Base-by-base conservation (phyloP, 140 eudicot genomes). In the Cichorium intybus region DNA sequence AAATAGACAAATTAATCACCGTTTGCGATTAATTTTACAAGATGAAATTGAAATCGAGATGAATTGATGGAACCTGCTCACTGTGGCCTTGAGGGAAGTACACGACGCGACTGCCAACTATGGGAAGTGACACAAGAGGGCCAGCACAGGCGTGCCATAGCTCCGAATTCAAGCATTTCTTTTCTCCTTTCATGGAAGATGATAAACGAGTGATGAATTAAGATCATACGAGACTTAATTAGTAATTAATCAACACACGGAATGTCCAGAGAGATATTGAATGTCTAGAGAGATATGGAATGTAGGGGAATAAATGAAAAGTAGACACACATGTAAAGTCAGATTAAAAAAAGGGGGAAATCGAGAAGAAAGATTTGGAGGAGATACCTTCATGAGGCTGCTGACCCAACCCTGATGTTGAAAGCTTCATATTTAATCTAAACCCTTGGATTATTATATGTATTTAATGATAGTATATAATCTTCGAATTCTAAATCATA, bases 61-160 rank as follows among this genome's bases (percentile, higher is more conserved):
- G 7, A 49, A 16, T 9, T 16, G 35, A 8, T 56, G 27, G 15
- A 43, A 93, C 99, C 99, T 93, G 99, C 81, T 93, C 99, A 64
- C 99, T 93, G 26, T 93, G 99, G 65, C 99, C 99, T 84, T 93
- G 99, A 48, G 99, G 99, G 68, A 93, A 89, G 94, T 93, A 93
- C 72, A 88, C 95, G 37, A 88, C 99, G 10, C 97, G 93, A 48
- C 94, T 88, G 56, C 99, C 90, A 1, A 87, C 81, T 0, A 79
- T 81, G 10, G 99, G 97, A 34, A 93, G 84, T 53, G 90, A 85
- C 66, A 93, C 99, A 60, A 93, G 81, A 59, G 99, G 99, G 61
- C 99, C 99, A 54, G 99, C 97, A 81, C 99, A 93, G 21, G 99
- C 99, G 80, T 93, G 99, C 99, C 99, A 93, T 41, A 93, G 84